These are phyloP conservation scores for Penicillium sp. DNA, from an alignment of 2,329 filamentous ascomycete species.

Conservation along the genomic window DNA sequence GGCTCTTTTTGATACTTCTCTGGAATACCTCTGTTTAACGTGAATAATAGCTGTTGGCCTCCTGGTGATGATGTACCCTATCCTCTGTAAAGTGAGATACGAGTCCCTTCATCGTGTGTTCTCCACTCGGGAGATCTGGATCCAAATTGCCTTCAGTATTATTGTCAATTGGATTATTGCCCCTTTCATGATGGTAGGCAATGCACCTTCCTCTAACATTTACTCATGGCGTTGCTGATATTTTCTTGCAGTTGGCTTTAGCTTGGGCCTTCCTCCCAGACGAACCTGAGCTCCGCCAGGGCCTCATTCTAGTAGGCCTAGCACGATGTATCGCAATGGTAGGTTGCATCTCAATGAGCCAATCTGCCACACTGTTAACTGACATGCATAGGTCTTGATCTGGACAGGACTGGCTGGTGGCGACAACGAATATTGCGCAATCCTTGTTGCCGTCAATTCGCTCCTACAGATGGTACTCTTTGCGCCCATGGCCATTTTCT, in stretches of 20 bases:
- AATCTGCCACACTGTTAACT: not conserved
- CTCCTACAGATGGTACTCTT: constrained; percentile 76
- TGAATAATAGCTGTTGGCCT: constrained; percentile 70
- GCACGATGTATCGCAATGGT: constrained; percentile 90
- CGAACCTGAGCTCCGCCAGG: constrained; percentile 58
- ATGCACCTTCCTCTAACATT: not conserved
- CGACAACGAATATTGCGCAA: constrained; percentile 80
- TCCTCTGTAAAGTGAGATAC: constrained; percentile 82
- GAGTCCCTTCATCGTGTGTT: constrained; percentile 74
- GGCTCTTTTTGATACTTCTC: not conserved
- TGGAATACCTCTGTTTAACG: not conserved
- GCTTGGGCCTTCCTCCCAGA: constrained; percentile 60
- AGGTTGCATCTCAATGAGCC: constrained; percentile 1
- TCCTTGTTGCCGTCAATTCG: constrained; percentile 77
- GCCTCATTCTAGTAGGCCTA: constrained; percentile 80
- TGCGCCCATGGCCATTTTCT: constrained; percentile 70
- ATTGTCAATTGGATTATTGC: constrained; percentile 83
- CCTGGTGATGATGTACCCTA: constrained; percentile 93
- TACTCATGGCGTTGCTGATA: constrained; percentile 31
- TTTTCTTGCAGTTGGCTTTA: constrained; percentile 40
- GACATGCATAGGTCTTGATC: constrained; percentile 60
- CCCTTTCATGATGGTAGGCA: constrained; percentile 75
- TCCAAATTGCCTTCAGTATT: constrained; percentile 75
- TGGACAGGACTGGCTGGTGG: constrained; percentile 80
- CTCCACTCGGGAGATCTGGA: constrained; percentile 77